Base-by-base conservation (phyloP, 495 filamentous ascomycete species). In the Xylaria venustula region DNA sequence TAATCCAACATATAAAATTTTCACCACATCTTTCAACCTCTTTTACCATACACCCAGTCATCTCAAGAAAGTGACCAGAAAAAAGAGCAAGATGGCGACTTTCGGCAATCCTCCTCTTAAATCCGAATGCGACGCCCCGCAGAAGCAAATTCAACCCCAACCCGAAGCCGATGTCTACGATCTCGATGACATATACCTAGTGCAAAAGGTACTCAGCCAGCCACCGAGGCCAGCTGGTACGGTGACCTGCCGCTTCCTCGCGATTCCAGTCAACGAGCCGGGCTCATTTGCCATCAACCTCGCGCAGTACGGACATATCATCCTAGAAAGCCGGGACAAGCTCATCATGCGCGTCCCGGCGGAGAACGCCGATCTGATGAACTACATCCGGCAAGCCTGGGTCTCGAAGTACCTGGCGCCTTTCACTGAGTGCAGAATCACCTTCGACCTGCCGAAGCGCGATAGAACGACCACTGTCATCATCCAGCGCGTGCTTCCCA, bases 341-440 rank as follows among this genome's bases (percentile, higher is more conserved):
- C 63, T 68, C 2, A 51, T 60, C 20, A 58, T 65, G 36, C 23
- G 15, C 3, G 14, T 65, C n/a, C 37, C n/a, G 1, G 17, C 30
- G 44, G 0, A 15, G 9, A 11, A 26, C 6, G 14, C 11, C 30
- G 7, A 44, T 14, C 22, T 62, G 22, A n/a, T 64, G 2, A 0
- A 12, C 2, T 37, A 40, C 2, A 14, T 67, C 14, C 54, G 30
- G n/a, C 52, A 60, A 6, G 58, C 49, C 28, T 70, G 67, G 67
- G 60, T 67, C n/a, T 46, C n/a, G 23, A 63, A 65, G 34, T 67
- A 65, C 56, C 22, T 36, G 11, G 25, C 46, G 15, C 41, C 40
- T 5, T 47, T 53, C 15, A 41, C 20, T 1, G 32, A 20, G 28
- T 67, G 67, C 20, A 11, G 6, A 0, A 47, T 69, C 59, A 42